These are phyloP conservation scores for Lactifluus pinguis DNA, from an alignment of 768 basidiomycete species.

Conservation along the genomic window DNA sequence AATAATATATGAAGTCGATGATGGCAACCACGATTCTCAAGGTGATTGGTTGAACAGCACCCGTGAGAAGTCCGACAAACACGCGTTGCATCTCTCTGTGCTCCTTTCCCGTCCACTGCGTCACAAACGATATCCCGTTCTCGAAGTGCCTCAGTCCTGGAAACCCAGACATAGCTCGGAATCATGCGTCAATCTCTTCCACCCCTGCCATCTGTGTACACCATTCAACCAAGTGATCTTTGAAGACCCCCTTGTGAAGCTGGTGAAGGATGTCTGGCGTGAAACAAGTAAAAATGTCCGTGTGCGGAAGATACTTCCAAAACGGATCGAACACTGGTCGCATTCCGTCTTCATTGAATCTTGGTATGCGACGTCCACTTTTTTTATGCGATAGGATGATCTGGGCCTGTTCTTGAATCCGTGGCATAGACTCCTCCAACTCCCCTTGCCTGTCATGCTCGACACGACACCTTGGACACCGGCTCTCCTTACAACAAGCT, in stretches of 20 bases:
- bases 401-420: neutral
- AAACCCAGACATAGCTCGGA: neutral
- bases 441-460: neutral
- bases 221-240: neutral
- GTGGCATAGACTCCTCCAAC: neutral
- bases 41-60: neutral
- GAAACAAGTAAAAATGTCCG: conserved; percentile 17
- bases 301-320: conserved; percentile 14
- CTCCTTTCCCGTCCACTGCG: neutral
- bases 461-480: neutral
- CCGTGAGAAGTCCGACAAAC: neutral
- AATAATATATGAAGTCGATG: neutral
- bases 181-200: neutral
- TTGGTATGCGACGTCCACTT: too few relatives aligned
- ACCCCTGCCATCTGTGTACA: neutral
- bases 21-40: neutral
- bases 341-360: neutral
- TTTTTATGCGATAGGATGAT: neutral
- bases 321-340: conserved; percentile 9
- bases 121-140: neutral
- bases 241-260: conserved; percentile 14
- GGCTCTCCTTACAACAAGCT: neutral
- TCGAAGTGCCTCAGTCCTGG: neutral
- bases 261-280: conserved; percentile 21
- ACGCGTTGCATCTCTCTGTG: neutral